phyloP scores from a whole-genome alignment of 164 flowering plant genomes.

The Vitis cinerea region DNA sequence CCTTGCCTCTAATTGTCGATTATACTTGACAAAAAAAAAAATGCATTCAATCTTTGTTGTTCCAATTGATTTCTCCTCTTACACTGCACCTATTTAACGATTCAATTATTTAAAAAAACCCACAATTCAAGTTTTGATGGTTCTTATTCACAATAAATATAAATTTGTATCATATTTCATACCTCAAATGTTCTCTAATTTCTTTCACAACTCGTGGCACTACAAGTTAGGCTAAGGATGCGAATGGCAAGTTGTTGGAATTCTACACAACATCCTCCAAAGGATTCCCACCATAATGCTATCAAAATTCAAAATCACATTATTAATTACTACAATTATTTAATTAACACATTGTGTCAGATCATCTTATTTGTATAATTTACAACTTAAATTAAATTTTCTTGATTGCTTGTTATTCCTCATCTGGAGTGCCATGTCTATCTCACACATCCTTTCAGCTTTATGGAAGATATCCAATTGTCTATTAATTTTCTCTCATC shows the following conservation, averaged over 20 bases:
- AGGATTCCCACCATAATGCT: neutral
- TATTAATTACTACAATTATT: too few relatives aligned
- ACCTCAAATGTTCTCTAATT: neutral
- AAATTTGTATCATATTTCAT: neutral
- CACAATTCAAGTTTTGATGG: too few relatives aligned
- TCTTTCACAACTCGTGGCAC: neutral
- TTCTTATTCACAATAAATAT: too few relatives aligned
- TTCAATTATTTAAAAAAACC: too few relatives aligned
- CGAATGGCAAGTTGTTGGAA: neutral
- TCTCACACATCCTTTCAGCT: neutral
- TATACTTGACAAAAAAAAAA: neutral
- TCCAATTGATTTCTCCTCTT: neutral
- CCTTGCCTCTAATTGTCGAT: neutral
- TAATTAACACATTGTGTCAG: neutral
- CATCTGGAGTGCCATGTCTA: neutral
- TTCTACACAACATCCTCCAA: neutral
- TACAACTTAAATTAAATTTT: neutral
- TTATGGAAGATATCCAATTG: neutral
- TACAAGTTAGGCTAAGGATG: neutral
- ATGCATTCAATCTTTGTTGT: neutral
- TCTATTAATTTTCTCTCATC: neutral
- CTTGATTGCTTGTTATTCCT: neutral
- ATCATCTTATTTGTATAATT: neutral
- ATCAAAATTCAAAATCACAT: neutral
- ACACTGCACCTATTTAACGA: neutral